Evolutionary conservation across 352 stramenopile genomes (phyloP), one percentile per base, ranked within the genome.

Genomic region (Phytophthora hibernalis): DNA sequence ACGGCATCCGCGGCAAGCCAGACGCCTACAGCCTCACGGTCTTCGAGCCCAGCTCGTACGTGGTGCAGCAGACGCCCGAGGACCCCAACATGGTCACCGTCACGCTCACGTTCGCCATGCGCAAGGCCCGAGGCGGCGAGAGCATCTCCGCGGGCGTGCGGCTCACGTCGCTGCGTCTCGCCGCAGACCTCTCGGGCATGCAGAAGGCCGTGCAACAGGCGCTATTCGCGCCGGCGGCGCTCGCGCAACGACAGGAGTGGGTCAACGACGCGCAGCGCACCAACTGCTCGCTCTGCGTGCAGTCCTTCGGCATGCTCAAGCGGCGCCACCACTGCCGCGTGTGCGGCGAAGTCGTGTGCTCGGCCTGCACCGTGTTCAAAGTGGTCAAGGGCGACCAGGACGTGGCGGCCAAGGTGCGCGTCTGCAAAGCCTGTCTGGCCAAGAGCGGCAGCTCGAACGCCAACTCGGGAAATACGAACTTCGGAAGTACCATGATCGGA

Each of bases 341-440:
- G 11, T 97, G 89, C 47, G 89, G 89, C 4, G 87, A 94, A 61
- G 87, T 97, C n/a, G 87, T 97, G 16, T 97, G 89, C 52, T 82
- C 81, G 0, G 74, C 75, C 8, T 95, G 87, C 57, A 92, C 87
- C 0, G 83, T 92, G 57, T 92, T 92, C 58, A 95, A 93, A 53
- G 63, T 86, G 51, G 82, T 92, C 35, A 87, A 76, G 33, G 74
- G 74, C 15, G 75, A 88, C n/a, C 70, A 81, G 21, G 74, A 86
- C 1, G 55, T 74, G 9, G 67, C 63, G 15, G 45, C 69, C 24
- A 93, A 91, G 59, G 67, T 93, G n/a, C 87, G 87, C 1, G 83
- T 93, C 3, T 95, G 87, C 67, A 93, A 92, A 65, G 81, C 80
- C 2, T 95, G 87, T 67, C 68, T 95, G 22, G 77, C 79, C 18